These are phyloP conservation scores for Catunica adiposa DNA, from an alignment of 2,329 filamentous ascomycete species.

Conservation along the genomic window DNA sequence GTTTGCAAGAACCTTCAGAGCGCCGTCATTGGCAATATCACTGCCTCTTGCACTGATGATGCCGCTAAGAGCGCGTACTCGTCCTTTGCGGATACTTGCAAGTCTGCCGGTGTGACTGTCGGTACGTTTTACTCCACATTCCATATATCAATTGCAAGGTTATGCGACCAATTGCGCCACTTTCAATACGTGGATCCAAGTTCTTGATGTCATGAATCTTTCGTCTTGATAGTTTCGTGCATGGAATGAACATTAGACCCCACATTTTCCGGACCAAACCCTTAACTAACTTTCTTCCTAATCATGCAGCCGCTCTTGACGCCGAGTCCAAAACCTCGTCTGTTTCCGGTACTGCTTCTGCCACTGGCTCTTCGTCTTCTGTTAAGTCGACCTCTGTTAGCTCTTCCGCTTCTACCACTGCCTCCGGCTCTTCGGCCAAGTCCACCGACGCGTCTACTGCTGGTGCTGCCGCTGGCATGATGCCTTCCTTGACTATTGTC, in stretches of 20 bases:
- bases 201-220: neutral
- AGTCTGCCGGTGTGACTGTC: conserved; percentile 6
- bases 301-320: neutral
- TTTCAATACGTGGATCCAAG: neutral
- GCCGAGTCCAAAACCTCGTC: neutral
- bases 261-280: neutral
- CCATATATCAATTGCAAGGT: neutral
- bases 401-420: conserved; percentile 1
- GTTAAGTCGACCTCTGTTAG: neutral
- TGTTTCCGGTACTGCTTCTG: conserved; percentile 3
- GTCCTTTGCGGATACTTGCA: conserved; percentile 12
- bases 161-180: neutral
- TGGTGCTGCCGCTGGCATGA: neutral
- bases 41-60: conserved; percentile 6
- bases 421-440: neutral
- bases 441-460: neutral
- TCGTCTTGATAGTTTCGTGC: no score
- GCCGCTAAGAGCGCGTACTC: conserved; percentile 13
- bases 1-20: conserved; percentile 15
- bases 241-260: conserved; percentile 2
- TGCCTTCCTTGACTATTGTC: neutral
- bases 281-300: neutral
- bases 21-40: conserved; percentile 15
- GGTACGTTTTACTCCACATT: conserved; percentile 4
- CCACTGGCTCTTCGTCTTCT: neutral